A percentile compares a stretch with the other conserved stretches of the same genome.
Conservation (phyloP, 176 grass and related monocot genomes). For the Oryza meyeriana region DNA sequence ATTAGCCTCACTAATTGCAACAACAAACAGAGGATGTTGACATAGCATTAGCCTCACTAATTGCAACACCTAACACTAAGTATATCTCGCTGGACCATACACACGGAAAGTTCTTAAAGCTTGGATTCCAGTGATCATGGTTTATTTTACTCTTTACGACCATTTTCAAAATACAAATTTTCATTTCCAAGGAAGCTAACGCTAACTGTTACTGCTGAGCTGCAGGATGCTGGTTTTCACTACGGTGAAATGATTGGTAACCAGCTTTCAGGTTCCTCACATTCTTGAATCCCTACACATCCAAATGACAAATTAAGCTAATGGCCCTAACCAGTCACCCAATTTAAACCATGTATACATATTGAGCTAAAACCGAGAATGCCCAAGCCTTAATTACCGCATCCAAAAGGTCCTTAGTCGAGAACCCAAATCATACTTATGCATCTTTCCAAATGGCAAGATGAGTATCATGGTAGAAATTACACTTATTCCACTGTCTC, state of each 20-base stretch:
- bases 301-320: neutral
- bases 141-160: neutral
- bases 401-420: conserved; percentile 28
- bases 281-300: conserved; percentile 33
- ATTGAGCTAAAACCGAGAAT: neutral
- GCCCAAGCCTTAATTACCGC: conserved; percentile 11
- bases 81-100: neutral
- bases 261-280: conserved; percentile 37
- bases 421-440: conserved; percentile 1
- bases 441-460: no score
- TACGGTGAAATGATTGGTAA: conserved; percentile 20
- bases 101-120: neutral
- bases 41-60: neutral
- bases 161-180: neutral
- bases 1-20: no score
- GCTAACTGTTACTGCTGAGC: neutral
- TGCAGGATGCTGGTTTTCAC: conserved; percentile 1
- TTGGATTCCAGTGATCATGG: neutral
- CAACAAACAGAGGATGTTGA: neutral
- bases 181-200: no score
- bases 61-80: neutral
- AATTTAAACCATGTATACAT: neutral
- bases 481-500: no score
- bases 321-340: neutral
- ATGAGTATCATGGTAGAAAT: no score